These are phyloP conservation scores for Rhodotorula mucilaginosa DNA, from an alignment of 1,284 basidiomycete species.

Conservation along the genomic window DNA sequence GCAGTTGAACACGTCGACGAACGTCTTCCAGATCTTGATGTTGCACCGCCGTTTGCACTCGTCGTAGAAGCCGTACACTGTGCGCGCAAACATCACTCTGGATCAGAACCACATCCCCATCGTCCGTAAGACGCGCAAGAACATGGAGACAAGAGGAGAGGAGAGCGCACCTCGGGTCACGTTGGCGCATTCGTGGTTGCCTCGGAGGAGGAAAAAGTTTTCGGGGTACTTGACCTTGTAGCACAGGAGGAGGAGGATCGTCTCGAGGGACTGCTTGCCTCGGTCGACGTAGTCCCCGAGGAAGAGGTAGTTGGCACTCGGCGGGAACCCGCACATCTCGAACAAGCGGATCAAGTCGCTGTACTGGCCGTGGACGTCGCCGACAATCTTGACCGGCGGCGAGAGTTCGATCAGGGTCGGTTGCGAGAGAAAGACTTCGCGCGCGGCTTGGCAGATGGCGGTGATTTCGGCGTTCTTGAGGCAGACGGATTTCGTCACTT, in stretches of 20 bases:
- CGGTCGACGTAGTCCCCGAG: conserved; percentile 69
- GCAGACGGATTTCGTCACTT: conserved; percentile 87
- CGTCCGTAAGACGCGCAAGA: conserved; percentile 34
- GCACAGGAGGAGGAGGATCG: conserved; percentile 90
- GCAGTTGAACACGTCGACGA: conserved; percentile 99
- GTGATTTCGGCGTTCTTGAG: conserved; percentile 96
- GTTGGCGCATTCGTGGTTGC: conserved; percentile 99
- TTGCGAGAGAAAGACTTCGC: conserved; percentile 94
- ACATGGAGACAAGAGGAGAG: conserved; percentile 3
- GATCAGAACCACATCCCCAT: no score
- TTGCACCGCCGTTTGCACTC: conserved; percentile 99
- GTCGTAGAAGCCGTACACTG: conserved; percentile 99
- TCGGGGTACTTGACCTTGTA: conserved; percentile 99
- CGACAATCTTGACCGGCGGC: conserved; percentile 98
- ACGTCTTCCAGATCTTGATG: conserved; percentile 99
- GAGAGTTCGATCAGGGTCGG: conserved; percentile 96
- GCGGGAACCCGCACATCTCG: conserved; percentile 99
- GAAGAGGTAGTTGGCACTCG: conserved; percentile 96
- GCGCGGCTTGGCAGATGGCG: conserved; percentile 90
- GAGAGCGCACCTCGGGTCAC: conserved; percentile 80
- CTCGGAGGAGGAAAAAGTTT: conserved; percentile 96
- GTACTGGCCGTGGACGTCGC: conserved; percentile 94
- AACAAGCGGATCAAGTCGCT: conserved; percentile 97
- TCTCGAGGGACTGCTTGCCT: conserved; percentile 97
- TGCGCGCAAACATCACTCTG: background rate